Evolutionary conservation across 2,329 filamentous ascomycete species (phyloP), one percentile per base, ranked within the genome.

Genomic region (Juglanconis juglandina): DNA sequence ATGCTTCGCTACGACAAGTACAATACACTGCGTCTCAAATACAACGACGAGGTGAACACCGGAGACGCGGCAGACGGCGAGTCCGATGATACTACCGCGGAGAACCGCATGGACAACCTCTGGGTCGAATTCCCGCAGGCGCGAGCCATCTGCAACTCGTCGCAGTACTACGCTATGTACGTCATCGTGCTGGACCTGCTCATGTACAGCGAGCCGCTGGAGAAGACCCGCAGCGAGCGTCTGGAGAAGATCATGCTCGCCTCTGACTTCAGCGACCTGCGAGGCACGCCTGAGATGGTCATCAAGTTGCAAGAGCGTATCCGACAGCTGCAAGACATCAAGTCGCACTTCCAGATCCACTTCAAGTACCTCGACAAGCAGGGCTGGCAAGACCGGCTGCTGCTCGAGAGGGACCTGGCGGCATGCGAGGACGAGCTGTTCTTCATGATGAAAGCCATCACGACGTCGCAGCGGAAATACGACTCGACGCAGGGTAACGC

Each of bases 391-490:
- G 94, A 98, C 71, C 86, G 92, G 39, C 81, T 97, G 61, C 78
- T 88, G n/a, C 82, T 99, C 48, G 95, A 99, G 71, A 88, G 90
- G 55, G 95, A 99, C 71, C 79, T 99, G 54, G 86, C 91, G 9
- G 87, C 87, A 24, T 97, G 92, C 69, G 95, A 98, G 72, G 95
- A 99, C 69, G 96, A 99, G 73, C 77, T 99, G 8, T 99, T 99
- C 81, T 99, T 99, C 77, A 90, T 99, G 80, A 98, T 99, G 95
- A 98, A 99, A 70, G 96, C 95, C 44, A 99, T 99, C 71, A 99
- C 95, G 1, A 96, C 92, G 3, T 96, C 94, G 5, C 95, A 99
- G 74, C 84, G 92, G 62, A 95, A 93, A 71, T 87, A 87, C 64
- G 92, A 96, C 62, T 84, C 86, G 53, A 85, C 87, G 6, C 85